Percentiles rank a stretch among this genome's conserved stretches.
Conservation (phyloP, 129 eudicot species). For the Kitagawia praeruptora region DNA sequence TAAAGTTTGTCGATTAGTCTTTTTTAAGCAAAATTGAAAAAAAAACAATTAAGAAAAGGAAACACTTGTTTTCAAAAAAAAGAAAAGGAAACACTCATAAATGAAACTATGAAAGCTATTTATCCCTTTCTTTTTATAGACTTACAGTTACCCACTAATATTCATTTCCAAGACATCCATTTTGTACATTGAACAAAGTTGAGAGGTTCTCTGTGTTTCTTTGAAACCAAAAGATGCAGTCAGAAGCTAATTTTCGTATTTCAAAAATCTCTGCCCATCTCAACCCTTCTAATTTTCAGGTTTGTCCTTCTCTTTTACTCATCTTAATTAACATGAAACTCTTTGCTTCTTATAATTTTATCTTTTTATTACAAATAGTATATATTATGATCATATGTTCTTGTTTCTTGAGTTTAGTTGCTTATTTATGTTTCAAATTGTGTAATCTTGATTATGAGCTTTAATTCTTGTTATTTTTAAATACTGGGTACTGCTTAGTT, state of each 20-base stretch:
- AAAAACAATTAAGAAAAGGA: no score
- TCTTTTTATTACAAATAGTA: neutral
- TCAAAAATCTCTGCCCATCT: slow-evolving; percentile 88
- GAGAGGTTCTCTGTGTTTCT: neutral
- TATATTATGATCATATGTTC: neutral
- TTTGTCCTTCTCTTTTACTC: slow-evolving; percentile 6
- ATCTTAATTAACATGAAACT: neutral
- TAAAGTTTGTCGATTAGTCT: no score
- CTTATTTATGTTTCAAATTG: neutral
- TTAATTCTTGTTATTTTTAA: neutral
- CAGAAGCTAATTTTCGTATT: slow-evolving; percentile 58
- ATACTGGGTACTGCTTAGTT: neutral
- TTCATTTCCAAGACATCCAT: neutral
- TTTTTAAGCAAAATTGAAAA: no score
- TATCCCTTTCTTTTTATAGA: neutral
- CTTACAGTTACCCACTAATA: neutral
- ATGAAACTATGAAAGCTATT: neutral
- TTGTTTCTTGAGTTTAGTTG: neutral
- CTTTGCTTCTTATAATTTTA: neutral
- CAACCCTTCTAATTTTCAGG: slow-evolving; percentile 59
- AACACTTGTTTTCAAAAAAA: no score
- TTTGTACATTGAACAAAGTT: no score
- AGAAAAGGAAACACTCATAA: neutral
- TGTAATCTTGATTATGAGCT: neutral
- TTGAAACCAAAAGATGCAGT: slow-evolving; percentile 19